A percentile compares a stretch with the other conserved stretches of the same genome.
Conservation (phyloP, 164 flowering plant genomes). For the Akebia trifoliata region DNA sequence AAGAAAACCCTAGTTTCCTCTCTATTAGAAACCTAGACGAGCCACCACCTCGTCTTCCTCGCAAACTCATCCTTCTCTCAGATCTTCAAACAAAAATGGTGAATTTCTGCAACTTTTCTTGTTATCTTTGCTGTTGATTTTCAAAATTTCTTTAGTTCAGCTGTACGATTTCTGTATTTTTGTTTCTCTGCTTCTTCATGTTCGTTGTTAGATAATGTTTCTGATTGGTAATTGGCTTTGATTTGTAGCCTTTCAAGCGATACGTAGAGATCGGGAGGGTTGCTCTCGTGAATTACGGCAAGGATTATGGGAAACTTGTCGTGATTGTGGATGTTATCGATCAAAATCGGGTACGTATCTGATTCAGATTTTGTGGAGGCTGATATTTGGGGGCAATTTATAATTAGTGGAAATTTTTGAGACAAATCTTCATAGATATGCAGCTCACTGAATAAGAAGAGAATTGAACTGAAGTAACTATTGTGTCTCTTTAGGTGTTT, state of each 20-base stretch:
- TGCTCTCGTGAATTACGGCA: constrained; percentile 17
- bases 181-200: not conserved
- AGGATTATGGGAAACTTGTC: constrained; percentile 14
- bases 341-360: constrained; percentile 9
- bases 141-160: not conserved
- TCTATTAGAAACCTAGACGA: too few species aligned
- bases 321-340: constrained; percentile 18
- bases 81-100: constrained; percentile 5
- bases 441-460: too few species aligned
- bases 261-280: constrained; percentile 18
- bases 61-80: too few species aligned
- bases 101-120: not conserved
- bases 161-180: not conserved
- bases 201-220: too few species aligned
- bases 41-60: too few species aligned
- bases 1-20: too few species aligned
- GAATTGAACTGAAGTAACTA: too few species aligned
- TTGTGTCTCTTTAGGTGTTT: too few species aligned
- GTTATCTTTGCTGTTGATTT: not conserved
- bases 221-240: too few species aligned
- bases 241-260: constrained; percentile 20
- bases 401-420: too few species aligned
- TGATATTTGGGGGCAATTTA: too few species aligned
- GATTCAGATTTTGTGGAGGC: not conserved
- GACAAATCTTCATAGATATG: too few species aligned